Base-by-base conservation (phyloP, 345 rosid species). In the Gossypium australe region DNA sequence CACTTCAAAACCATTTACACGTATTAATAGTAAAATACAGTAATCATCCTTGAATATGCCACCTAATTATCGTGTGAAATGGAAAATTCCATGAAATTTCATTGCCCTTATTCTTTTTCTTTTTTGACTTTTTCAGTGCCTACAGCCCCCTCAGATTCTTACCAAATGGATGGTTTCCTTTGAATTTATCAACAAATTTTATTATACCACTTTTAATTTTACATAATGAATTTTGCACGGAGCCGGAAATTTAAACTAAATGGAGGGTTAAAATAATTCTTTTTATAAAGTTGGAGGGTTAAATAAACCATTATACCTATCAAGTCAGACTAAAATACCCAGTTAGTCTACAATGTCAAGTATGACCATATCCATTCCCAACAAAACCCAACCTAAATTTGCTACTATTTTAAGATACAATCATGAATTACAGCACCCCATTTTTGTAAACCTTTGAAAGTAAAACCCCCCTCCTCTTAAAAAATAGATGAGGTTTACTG, bases 91-190 rank as follows among this genome's bases (percentile, higher is more conserved):
- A 6, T 43, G 81, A 79, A 75, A 68, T 59, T 63, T 70, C 72
- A n/a, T 6, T n/a, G 12, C 71, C 48, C 12, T 25, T 44, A 20
- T 47, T 79, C 69, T 52, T 78, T 11, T 45, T 59, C 18, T 76
- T 75, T 75, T 86, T 86, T 79, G 82, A 79, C 84, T 79, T 80
- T 75, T 64, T 5, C 27, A 29, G 75, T 38, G 41, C 29, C 16
- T 17, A 58, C n/a, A 78, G 12, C 67, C 3, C 51, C 69, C 76
- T 75, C 12, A 75, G 71, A 84, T 78, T 78, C 83, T 51, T 9
- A 76, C 74, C 83, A 80, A 72, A 71, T 74, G 56, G 74, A 75
- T 16, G 22, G 51, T 60, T 56, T 57, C 20, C 80, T 56, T 55
- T 72, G 70, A 51, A 71, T 63, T 67, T 71, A 67, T 22, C 68